Conservation (phyloP, 495 filamentous ascomycete species). For the Sporormia fimetaria region DNA sequence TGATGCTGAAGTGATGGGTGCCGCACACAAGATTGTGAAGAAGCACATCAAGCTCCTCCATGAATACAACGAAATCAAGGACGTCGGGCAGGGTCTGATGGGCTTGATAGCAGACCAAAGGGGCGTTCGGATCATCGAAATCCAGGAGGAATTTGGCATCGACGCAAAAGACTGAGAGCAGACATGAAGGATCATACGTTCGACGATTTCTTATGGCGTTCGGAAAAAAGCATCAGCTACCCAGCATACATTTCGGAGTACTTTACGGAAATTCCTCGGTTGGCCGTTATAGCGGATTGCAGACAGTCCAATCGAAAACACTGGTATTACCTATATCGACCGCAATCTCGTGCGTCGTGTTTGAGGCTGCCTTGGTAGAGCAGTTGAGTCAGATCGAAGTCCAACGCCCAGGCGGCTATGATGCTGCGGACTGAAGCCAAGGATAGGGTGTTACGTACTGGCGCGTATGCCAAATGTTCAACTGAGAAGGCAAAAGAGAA, state of each 20-base stretch:
- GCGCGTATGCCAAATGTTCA: no score
- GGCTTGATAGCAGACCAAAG: conserved; percentile 61
- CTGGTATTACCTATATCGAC: no score
- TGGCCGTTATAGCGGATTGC: not conserved
- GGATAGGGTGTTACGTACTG: no score
- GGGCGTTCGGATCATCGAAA: conserved; percentile 48
- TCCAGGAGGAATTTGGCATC: conserved; percentile 48
- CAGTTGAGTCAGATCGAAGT: no score
- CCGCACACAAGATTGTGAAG: conserved; percentile 41
- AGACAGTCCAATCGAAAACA: not conserved
- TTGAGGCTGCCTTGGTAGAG: no score
- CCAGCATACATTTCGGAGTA: no score
- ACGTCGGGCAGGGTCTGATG: conserved; percentile 60
- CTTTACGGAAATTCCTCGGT: no score
- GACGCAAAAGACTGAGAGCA: conserved; percentile 28
- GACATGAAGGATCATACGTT: not conserved
- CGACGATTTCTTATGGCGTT: not conserved
- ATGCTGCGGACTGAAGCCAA: no score
- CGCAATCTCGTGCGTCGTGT: no score
- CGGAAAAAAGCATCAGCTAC: not conserved
- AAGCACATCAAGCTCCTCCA: conserved; percentile 58
- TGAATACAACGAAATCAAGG: conserved; percentile 69
- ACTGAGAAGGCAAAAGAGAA: no score
- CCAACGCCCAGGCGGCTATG: no score
- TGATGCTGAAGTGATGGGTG: conserved; percentile 19